Conservation (phyloP, 208 protist genomes). For the Herpetomonas tarakana region DNA sequence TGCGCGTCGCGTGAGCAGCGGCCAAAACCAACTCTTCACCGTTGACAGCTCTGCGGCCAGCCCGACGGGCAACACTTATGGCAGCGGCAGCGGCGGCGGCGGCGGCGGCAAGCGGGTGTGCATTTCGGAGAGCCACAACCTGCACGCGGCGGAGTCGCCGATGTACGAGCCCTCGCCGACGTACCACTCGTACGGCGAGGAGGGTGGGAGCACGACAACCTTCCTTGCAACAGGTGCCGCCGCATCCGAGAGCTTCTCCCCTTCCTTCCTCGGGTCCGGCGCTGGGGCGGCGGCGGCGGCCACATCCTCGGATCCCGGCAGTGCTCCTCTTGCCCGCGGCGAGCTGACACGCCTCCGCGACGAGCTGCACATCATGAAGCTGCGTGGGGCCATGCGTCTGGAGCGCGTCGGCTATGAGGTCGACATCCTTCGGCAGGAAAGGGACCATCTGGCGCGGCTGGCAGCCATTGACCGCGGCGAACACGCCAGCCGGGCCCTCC, state of each 20-base stretch:
- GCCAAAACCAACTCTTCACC: not conserved
- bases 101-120: slow-evolving; percentile 18
- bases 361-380: slow-evolving; percentile 26
- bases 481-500: slow-evolving; percentile 19
- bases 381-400: slow-evolving; percentile 33
- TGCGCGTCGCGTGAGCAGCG: not conserved
- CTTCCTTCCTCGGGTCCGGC: not conserved
- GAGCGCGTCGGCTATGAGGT: slow-evolving; percentile 52
- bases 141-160: slow-evolving; percentile 15
- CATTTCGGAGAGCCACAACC: slow-evolving; percentile 4
- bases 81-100: slow-evolving; percentile 1
- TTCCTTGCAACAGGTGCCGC: not conserved
- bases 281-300: not conserved
- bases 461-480: slow-evolving; percentile 19
- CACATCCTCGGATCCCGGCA: too few relatives aligned
- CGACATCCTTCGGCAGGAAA: slow-evolving; percentile 31
- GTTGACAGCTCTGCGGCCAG: not conserved
- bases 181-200: slow-evolving; percentile 6
- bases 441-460: slow-evolving; percentile 33
- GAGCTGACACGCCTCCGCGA: slow-evolving; percentile 8
- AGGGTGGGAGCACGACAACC: not conserved
- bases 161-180: slow-evolving; percentile 4
- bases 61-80: slow-evolving; percentile 1
- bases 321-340: too few relatives aligned
- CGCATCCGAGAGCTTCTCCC: not conserved